Evolutionary conservation across 1,284 basidiomycete species (phyloP).

Genomic region (Schizophyllum commune): DNA sequence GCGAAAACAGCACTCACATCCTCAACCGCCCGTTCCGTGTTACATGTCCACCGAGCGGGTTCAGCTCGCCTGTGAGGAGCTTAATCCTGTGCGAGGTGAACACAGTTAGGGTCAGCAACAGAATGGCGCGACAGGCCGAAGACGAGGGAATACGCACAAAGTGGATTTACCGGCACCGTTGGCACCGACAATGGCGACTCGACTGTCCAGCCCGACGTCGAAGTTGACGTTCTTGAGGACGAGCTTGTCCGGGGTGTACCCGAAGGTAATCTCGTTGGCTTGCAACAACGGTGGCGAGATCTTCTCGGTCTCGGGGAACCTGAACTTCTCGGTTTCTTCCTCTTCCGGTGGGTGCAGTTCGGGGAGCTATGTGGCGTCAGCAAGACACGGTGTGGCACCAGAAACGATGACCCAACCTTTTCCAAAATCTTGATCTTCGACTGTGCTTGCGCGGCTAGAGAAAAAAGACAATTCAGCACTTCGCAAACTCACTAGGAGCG

Average conservation of each 20-base stretch:
- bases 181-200: constrained; percentile 87
- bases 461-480: constrained; percentile 2
- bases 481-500: neutral
- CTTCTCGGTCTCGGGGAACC: constrained; percentile 91
- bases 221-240: constrained; percentile 83
- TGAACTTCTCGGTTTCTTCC: constrained; percentile 88
- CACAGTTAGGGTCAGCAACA: constrained; percentile 4
- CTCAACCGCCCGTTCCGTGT: constrained; percentile 88
- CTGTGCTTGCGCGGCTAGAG: constrained; percentile 82
- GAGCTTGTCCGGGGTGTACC: constrained; percentile 77
- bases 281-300: constrained; percentile 96
- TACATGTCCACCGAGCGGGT: constrained; percentile 75
- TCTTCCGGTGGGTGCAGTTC: constrained; percentile 89
- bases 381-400: neutral
- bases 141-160: constrained; percentile 35
- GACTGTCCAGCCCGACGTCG: constrained; percentile 83
- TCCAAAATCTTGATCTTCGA: constrained; percentile 98
- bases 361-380: constrained; percentile 52
- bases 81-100: constrained; percentile 62
- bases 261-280: constrained; percentile 87
- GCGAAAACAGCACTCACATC: constrained; percentile 43
- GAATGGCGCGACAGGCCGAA: constrained; percentile 2
- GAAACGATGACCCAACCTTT: constrained; percentile 43
- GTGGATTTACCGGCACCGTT: constrained; percentile 80
- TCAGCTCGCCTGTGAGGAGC: constrained; percentile 85